These are phyloP conservation scores for Thelephora terrestris DNA, from an alignment of 1,284 basidiomycete species.

Conservation along the genomic window DNA sequence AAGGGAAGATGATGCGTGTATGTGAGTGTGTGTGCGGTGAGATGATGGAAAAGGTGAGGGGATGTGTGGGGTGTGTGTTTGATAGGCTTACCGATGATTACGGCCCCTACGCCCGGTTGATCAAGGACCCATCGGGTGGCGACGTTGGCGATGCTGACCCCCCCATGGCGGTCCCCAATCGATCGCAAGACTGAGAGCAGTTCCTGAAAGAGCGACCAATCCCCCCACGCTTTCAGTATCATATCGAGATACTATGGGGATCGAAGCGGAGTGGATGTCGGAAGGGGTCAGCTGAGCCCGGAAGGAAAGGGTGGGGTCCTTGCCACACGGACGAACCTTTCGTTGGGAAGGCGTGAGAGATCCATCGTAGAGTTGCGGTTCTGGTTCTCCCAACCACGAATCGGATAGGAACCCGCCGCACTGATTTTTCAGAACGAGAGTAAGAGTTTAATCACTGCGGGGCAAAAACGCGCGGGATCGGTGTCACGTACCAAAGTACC, in stretches of 20 bases:
- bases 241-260: constrained; percentile 68
- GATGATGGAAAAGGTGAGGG: background rate
- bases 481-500: constrained; percentile 59
- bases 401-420: constrained; percentile 77
- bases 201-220: constrained; percentile 63
- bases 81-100: constrained; percentile 53
- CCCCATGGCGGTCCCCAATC: constrained; percentile 59
- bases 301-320: background rate
- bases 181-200: constrained; percentile 46
- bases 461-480: background rate
- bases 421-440: constrained; percentile 25
- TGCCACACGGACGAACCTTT: constrained; percentile 59
- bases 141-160: constrained; percentile 65
- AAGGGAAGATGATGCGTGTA: background rate
- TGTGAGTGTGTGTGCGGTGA: background rate
- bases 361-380: constrained; percentile 62
- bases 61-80: too few species aligned
- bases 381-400: constrained; percentile 55
- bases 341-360: constrained; percentile 65
- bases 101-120: constrained; percentile 66
- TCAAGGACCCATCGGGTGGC: constrained; percentile 77
- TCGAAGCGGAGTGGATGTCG: constrained; percentile 4
- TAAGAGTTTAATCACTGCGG: background rate
- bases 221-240: constrained; percentile 70
- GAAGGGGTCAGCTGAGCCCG: background rate